Evolutionary conservation across 75 land plant genomes (phyloP).

Genomic region (Selaginella moellendorffii): DNA sequence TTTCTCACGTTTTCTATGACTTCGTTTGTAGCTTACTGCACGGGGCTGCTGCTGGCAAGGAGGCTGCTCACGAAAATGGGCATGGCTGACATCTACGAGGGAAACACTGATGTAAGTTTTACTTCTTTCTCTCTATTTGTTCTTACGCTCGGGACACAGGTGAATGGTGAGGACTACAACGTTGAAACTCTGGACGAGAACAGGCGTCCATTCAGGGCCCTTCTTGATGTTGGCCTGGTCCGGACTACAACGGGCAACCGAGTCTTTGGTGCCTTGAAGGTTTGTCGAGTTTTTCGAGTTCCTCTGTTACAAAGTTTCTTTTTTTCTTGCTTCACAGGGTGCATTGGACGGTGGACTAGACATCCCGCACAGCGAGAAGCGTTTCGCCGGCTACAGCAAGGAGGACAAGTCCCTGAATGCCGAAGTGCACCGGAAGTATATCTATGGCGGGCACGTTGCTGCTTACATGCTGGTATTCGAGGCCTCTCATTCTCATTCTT

Average conservation of each 20-base stretch:
- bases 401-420: constrained; percentile 71
- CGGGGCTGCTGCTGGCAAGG: constrained; percentile 86
- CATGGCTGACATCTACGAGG: constrained; percentile 71
- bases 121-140: neutral
- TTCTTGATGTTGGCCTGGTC: constrained; percentile 87
- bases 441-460: constrained; percentile 80
- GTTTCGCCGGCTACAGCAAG: constrained; percentile 77
- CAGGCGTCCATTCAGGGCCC: constrained; percentile 94
- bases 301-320: no score
- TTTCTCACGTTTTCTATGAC: no score
- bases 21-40: constrained; percentile 80
- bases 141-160: constrained; percentile 26
- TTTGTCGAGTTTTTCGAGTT: no score
- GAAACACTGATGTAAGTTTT: constrained; percentile 54
- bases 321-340: no score
- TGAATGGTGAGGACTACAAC: constrained; percentile 82
- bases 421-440: constrained; percentile 79
- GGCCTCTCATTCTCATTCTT: no score
- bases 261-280: constrained; percentile 96
- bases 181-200: constrained; percentile 63
- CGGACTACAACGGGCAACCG: constrained; percentile 91
- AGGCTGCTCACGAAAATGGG: constrained; percentile 64
- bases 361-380: constrained; percentile 91
- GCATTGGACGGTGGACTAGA: constrained; percentile 95
- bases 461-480: constrained; percentile 66